Base-by-base conservation (phyloP, 768 basidiomycete genomes). In the Lentinula raphanica region DNA sequence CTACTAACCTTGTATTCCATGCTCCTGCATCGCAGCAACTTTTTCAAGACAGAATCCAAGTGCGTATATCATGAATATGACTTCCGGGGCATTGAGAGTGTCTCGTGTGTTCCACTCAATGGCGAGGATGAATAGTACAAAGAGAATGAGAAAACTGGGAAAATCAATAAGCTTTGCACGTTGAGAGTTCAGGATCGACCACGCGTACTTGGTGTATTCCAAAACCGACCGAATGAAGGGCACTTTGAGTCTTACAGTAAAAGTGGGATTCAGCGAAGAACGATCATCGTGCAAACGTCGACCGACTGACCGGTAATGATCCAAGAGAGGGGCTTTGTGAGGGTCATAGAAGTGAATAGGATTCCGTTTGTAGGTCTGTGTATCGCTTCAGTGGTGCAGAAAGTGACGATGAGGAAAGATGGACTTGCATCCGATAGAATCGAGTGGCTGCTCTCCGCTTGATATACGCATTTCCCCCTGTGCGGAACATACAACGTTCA, bases 301-400 rank as follows among this genome's bases (percentile, higher is more conserved):
- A 35, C 28, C 39, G 15, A 68, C 79, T 31, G 56, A 92, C 91
- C 95, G 86, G 67, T 97, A 98, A 71, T 98, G 94, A 67, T 98
- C 94, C 6, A 98, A 81, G n/a, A 97, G 70, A 17, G 94, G 92
- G 0, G 94, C 94, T 68, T 86, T 92, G 66, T 94, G 88, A 2
- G 94, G 94, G 67, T 98, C 93, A 69, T 98, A 97, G 64, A 96
- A 89, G 69, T 94, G 92, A 32, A 97, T 82, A 11, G 95, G 93
- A 25, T 83, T 91, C 49, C 87, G 82, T 75, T 97, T 97, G 72
- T 98, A 98, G 27, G 91, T 94, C 94, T 95, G 61, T 19, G 44
- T n/a, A 57, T 7, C 19, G 29, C 23, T 60, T 6, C 54, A 36
- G 55, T 27, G 49, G 9, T 17, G 35, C 46, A 27, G 17, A 48